Evolutionary conservation across 75 land plant genomes (phyloP).

Genomic region (Picea sitchensis): DNA sequence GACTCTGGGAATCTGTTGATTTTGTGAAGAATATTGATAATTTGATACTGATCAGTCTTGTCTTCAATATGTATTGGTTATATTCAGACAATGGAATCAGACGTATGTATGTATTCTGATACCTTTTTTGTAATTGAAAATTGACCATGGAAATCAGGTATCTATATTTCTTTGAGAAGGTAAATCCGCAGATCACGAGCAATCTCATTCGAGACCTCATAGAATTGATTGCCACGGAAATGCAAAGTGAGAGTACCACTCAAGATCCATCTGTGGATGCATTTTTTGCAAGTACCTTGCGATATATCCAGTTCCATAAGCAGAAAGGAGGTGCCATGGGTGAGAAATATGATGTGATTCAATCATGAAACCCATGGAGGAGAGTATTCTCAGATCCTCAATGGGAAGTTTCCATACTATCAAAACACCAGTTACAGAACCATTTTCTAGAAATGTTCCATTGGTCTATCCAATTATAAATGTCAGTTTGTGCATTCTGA

Average conservation of each 20-base stretch:
- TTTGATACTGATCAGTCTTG: not conserved
- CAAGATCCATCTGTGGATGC: conserved; percentile 66
- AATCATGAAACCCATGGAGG: conserved; percentile 30
- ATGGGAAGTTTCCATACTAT: too few relatives aligned
- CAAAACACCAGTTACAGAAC: too few relatives aligned
- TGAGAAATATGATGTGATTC: conserved; percentile 81
- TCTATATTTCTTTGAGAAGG: conserved; percentile 94
- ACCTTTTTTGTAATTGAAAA: not conserved
- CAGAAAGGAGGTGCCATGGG: conserved; percentile 84
- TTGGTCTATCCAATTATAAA: not conserved
- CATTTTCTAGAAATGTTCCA: not conserved
- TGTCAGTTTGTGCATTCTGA: not conserved
- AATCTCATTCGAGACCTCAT: conserved; percentile 74
- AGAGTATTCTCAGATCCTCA: not conserved
- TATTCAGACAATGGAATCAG: not conserved
- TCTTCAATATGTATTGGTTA: not conserved
- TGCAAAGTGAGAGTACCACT: conserved; percentile 68
- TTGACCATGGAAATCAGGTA: conserved; percentile 48
- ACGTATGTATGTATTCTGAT: not conserved
- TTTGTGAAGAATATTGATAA: not conserved
- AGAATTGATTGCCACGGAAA: conserved; percentile 81
- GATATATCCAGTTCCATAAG: conserved; percentile 94
- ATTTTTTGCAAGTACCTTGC: conserved; percentile 80
- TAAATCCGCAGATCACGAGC: conserved; percentile 75
- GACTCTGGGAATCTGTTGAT: not conserved